Base-by-base conservation (phyloP, 164 flowering plant genomes). In the Dillenia turbinata region DNA sequence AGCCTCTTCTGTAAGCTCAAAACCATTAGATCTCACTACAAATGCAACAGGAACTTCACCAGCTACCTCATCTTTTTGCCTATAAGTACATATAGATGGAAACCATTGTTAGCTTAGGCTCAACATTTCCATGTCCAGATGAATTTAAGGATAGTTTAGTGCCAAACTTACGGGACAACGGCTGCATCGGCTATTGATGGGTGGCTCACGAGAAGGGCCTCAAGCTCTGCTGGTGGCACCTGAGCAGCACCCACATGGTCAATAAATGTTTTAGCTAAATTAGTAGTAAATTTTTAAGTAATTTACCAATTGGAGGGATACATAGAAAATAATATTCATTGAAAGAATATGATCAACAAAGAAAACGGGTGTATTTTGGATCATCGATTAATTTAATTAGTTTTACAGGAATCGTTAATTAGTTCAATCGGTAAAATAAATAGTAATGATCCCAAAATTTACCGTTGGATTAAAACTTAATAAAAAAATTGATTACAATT, bases 41-140 rank as follows among this genome's bases (percentile, higher is more conserved):
- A 88, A 91, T 12, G 97, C 97, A 9, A 91, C 97, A 0, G 97
- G 97, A 44, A 91, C 87, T 77, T 91, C 97, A 9, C 97, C 95
- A 0, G 92, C 88, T 3, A 50, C 83, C 8, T 72, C 84, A 64
- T 88, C 95, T 61, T 81, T 84, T 75, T 85, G 84, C 70, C 92
- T 90, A 73, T 55, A 46, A 47, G 22, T 47, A 26, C 33, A 56
- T 7, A 54, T 7, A 49, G 14, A 52, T 19, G 14, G 12, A 1
- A 49, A 13, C 5, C 15, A n/a, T 12, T 24, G 17, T 57, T 5
- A 26, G 1, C 12, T 1, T 5, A 33, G 40, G 40, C 6, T 33
- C 40, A 33, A 19, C 0, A 33, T 33, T 33, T 33, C 40, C 40
- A 33, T 33, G 40, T 33, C 40, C 0, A 33, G 40, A 33, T 6